A percentile compares a stretch with the other conserved stretches of the same genome.
These are phyloP conservation scores for Macrolepiota fuliginosa DNA, from an alignment of 768 basidiomycete species.

Conservation along the genomic window DNA sequence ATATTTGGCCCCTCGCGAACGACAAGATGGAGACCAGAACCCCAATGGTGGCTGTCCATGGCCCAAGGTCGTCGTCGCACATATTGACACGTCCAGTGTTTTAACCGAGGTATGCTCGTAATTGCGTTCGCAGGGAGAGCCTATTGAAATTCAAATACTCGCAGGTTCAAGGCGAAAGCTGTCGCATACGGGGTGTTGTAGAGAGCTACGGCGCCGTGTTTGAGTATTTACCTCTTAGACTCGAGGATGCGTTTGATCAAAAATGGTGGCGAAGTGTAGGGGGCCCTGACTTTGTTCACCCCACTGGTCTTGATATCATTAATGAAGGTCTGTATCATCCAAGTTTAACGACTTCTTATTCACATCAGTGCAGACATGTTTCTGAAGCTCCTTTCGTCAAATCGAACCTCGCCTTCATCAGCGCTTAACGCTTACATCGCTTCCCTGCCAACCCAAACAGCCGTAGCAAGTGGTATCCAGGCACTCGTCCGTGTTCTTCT, in stretches of 20 bases:
- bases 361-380: slow-evolving; percentile 26
- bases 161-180: slow-evolving; percentile 53
- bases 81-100: slow-evolving; percentile 66
- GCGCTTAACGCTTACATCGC: slow-evolving; percentile 50
- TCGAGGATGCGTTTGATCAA: slow-evolving; percentile 74
- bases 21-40: slow-evolving; percentile 49
- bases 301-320: slow-evolving; percentile 40
- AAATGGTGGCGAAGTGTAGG: slow-evolving; percentile 61
- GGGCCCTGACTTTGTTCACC: slow-evolving; percentile 21
- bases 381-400: slow-evolving; percentile 22
- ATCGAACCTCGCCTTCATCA: slow-evolving; percentile 23
- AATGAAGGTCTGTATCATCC: slow-evolving; percentile 51
- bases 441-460: slow-evolving; percentile 74
- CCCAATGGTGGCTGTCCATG: slow-evolving; percentile 47
- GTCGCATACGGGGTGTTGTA: slow-evolving; percentile 41
- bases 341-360: no score
- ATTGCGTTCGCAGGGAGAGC: slow-evolving; percentile 3
- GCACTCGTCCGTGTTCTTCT: slow-evolving; percentile 67
- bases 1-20: slow-evolving; percentile 42
- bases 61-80: slow-evolving; percentile 6
- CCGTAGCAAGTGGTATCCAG: slow-evolving; percentile 55
- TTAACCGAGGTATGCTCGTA: slow-evolving; percentile 52
- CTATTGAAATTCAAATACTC: slow-evolving; percentile 15
- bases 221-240: slow-evolving; percentile 58
- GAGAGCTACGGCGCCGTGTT: slow-evolving; percentile 28